Evolutionary conservation across 331 rosid species (phyloP), one percentile per base, ranked within the genome.

Genomic region (Arachis monticola): DNA sequence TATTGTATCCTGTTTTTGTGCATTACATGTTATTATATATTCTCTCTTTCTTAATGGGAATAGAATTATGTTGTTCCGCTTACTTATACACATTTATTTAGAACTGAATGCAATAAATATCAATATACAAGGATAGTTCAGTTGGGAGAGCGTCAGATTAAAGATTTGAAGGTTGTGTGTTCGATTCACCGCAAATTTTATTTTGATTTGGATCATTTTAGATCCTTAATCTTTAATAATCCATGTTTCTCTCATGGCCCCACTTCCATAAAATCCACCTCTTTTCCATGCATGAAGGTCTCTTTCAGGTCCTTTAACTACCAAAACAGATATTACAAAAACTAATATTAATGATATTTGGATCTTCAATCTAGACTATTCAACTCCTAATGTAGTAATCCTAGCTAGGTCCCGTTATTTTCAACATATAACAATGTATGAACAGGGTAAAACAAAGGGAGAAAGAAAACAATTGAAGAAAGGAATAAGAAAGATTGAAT

Each of bases 161-260:
- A 87, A 87, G 93, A 89, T 89, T 90, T 89, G 90, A 86, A 91
- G 91, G 96, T 82, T 88, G 90, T 88, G 90, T 87, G 93, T 89
- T 91, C 91, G 91, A 91, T 87, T 75, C 67, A 75, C 73, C 67
- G 50, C 10, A 63, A 55, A 17, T 17, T 17, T 17, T 17, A 17
- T 17, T 17, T 17, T 17, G 22, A 17, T 17, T 17, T 17, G 22
- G 22, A 17, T 17, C 22, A 17, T 11, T 57, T 22, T 70, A 4
- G 7, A 60, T 8, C 60, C 12, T 9, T 9, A 8, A 48, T 60
- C 10, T 11, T 27, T 27, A 11, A 32, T 38, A 42, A 13, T 31
- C 7, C 14, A 1, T 17, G 44, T 40, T 50, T 8, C 52, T 40
- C 5, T 14, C 7, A 8, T 14, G 74, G 13, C 17, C 40, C 51